Evolutionary conservation across 2,329 filamentous ascomycete species (phyloP).

Genomic region (Trichoderma sp.): DNA sequence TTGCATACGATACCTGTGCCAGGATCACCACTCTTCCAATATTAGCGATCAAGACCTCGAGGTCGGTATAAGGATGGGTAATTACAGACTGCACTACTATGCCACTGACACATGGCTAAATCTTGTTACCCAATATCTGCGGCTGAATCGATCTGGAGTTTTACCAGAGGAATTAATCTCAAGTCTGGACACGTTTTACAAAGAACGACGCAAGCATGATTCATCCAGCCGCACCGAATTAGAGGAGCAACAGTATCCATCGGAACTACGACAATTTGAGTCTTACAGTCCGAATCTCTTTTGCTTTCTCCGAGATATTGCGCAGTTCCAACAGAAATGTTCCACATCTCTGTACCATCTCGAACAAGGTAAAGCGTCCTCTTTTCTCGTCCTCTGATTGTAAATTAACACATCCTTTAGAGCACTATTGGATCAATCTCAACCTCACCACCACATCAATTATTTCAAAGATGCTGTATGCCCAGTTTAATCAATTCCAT

Average conservation of each 20-base stretch:
- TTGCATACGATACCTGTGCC: neutral
- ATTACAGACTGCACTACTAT: neutral
- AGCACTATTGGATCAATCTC: neutral
- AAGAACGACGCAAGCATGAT: neutral
- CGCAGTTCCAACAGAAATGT: neutral
- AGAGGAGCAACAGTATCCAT: neutral
- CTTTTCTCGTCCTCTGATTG: neutral
- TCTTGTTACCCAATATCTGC: neutral
- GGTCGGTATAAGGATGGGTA: neutral
- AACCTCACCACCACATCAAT: neutral
- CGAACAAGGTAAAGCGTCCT: neutral
- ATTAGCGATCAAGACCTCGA: neutral
- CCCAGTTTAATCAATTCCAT: neutral
- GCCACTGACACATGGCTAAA: neutral
- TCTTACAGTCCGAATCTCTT: neutral
- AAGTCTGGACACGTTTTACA: neutral
- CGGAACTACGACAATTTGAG: neutral
- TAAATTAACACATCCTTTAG: neutral
- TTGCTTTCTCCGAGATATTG: neutral
- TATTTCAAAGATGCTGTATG: neutral
- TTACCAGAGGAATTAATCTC: neutral
- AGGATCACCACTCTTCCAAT: neutral
- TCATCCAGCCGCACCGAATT: neutral
- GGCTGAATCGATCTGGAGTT: neutral
- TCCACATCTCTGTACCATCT: neutral